Conservation (phyloP, 306 rosid species). For the Prunus mira region DNA sequence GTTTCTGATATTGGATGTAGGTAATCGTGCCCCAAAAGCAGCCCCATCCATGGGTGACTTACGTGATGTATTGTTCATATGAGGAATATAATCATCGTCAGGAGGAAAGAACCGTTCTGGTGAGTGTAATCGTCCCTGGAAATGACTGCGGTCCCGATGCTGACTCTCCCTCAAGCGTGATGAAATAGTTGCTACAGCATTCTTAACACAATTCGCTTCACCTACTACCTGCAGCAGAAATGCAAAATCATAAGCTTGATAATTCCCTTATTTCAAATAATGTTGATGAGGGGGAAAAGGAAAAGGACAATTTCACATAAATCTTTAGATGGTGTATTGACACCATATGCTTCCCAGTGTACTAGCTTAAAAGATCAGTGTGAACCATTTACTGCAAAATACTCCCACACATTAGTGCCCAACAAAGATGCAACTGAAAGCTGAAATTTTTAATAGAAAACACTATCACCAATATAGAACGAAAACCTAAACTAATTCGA, state of each 20-base stretch:
- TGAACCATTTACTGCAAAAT: not conserved
- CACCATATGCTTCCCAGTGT: not conserved
- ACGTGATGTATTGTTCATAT: constrained; percentile 50
- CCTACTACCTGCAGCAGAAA: constrained; percentile 76
- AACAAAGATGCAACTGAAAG: constrained; percentile 4
- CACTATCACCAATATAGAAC: not conserved
- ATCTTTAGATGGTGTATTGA: not conserved
- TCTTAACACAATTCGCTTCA: constrained; percentile 68
- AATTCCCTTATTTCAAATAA: not conserved
- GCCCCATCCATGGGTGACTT: constrained; percentile 68
- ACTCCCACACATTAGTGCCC: not conserved
- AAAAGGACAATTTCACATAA: not conserved
- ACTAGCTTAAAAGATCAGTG: not conserved
- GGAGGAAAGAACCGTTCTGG: constrained; percentile 79
- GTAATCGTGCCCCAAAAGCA: constrained; percentile 54
- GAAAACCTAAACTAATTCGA: not conserved
- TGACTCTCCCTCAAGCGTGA: constrained; percentile 98
- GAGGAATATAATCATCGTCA: constrained; percentile 77
- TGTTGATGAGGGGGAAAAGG: not conserved
- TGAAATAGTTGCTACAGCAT: constrained; percentile 64
- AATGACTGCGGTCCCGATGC: constrained; percentile 87
- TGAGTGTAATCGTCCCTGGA: constrained; percentile 78
- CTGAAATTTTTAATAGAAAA: not conserved
- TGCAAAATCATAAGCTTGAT: not conserved
- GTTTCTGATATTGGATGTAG: constrained; percentile 49